Base-by-base conservation (phyloP, 495 filamentous ascomycete genomes). In the Neurospora tetraspora region DNA sequence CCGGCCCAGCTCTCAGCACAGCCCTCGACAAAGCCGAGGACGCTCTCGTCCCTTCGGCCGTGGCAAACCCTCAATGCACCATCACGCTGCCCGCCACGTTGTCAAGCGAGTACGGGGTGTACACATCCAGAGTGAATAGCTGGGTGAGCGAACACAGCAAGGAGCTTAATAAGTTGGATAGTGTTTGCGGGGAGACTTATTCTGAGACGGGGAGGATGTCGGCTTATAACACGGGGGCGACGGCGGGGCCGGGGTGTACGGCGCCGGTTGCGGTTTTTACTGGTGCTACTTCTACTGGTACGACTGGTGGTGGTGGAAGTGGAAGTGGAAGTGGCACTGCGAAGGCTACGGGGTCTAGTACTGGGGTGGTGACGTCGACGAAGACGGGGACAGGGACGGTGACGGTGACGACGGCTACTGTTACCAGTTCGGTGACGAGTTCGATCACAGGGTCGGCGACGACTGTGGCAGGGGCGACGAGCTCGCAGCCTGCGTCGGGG, bases 1-100 rank as follows among this genome's bases (percentile, higher is more conserved):
- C 74, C n/a, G 71, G 75, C 18, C 43, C 77, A 1, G 74, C 31
- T 14, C 2, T 61, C 53, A 4, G 27, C 27, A 31, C 53, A 16
- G 53, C 53, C 23, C 3, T 37, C 14, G 9, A 20, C 37, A 71
- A 53, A 27, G 45, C 40, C 72, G 12, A 31, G 6, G 11, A 9
- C 27, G 12, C 53, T 0, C 27, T 61, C 14, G 23, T 27, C 12
- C 53, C 53, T 34, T 61, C 53, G 10, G 40, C 12, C 2, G 27
- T 61, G 53, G 53, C 53, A 8, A 27, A 2, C 1, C 7, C 53
- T 69, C 2, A 45, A 16, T 77, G 78, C 73, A 47, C 0, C 47
- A 38, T 72, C 42, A 53, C 72, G 7, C 12, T 71, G 18, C 74
- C 73, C 11, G 34, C 69, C 9, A 53, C 45, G n/a, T 18, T 61